Evolutionary conservation across 306 rosid genomes (phyloP), one percentile per base, ranked within the genome.

Genomic region (Lathyrus oleraceus): DNA sequence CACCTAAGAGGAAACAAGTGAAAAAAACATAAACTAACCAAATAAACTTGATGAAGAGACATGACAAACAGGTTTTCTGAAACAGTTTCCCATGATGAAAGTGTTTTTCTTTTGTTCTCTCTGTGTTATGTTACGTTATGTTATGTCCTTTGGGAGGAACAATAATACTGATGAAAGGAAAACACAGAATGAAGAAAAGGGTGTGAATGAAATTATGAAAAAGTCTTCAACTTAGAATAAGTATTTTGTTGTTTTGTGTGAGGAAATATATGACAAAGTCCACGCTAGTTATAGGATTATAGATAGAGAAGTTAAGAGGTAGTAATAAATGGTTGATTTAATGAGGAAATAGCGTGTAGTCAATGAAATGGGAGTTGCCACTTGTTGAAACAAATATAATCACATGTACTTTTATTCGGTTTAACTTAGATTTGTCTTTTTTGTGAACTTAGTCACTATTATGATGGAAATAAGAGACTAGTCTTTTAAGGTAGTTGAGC

Each of bases 81-180:
- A 88, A 39, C 27, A 79, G 59, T 77, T 90, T 61, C 98, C 98
- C 98, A 92, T 92, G 44, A 45, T 3, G 52, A 72, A 59, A 17
- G 28, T 75, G 51, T 17, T 43, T 16, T 23, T 38, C 1, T 15
- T 11, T 53, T 16, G 13, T 56, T 60, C 45, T 61, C 4, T 39
- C 11, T 39, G 42, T 62, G 49, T 52, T 4, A 56, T 25, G 3
- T n/a, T 4, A 56, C 13, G 3, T n/a, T 42, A 35, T 32, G 8
- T 32, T 32, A 32, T 32, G 38, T 39, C 25, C 15, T 62, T 20
- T 54, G 61, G 40, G 17, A 11, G 76, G 39, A 58, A 23, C 62
- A 73, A 44, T 23, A 48, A 4, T 42, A 53, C 6, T 15, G 40
- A 51, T 14, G 30, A 65, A 70, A 14, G 30, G 20, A n/a, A 65